These are phyloP conservation scores for Cylindrodendrum hubeiense DNA, from an alignment of 2,329 filamentous ascomycete genomes.

Conservation along the genomic window DNA sequence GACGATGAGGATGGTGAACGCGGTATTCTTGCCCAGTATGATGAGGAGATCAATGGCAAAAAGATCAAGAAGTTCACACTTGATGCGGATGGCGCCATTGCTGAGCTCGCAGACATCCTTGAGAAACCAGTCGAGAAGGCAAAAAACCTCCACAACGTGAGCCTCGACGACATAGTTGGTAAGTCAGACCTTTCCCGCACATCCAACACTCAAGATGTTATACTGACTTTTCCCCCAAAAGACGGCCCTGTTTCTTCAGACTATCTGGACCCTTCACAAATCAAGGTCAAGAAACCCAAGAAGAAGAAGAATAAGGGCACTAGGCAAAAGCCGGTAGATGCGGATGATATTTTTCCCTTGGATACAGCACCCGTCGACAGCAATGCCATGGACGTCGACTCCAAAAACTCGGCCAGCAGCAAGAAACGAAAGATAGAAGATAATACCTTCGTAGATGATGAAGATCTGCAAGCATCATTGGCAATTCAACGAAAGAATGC, in stretches of 20 bases:
- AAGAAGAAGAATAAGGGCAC: constrained; percentile 89
- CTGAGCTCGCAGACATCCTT: constrained; percentile 71
- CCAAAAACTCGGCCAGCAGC: constrained; percentile 56
- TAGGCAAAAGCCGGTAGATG: constrained; percentile 75
- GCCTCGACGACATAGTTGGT: constrained; percentile 80
- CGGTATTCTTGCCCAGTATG: constrained; percentile 88
- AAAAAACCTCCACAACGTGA: constrained; percentile 78
- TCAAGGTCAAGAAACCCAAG: constrained; percentile 96
- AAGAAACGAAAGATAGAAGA: constrained; percentile 77
- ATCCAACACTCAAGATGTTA: neutral
- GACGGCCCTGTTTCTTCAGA: constrained; percentile 72
- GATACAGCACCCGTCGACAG: constrained; percentile 55
- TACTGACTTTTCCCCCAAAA: constrained; percentile 33
- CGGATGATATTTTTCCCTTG: constrained; percentile 69
- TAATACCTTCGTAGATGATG: constrained; percentile 85
- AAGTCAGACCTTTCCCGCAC: constrained; percentile 39
- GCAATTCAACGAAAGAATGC: constrained; percentile 85
- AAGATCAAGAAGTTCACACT: constrained; percentile 90
- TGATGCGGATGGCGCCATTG: constrained; percentile 79
- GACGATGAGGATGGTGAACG: constrained; percentile 74
- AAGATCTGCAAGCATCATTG: constrained; percentile 89
- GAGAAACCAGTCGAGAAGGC: constrained; percentile 64
- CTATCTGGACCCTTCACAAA: constrained; percentile 86
- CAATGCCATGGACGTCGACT: constrained; percentile 82
- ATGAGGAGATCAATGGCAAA: constrained; percentile 94